Base-by-base conservation (phyloP, 106 monocot genomes). In the Dioscorea zingiberensis region DNA sequence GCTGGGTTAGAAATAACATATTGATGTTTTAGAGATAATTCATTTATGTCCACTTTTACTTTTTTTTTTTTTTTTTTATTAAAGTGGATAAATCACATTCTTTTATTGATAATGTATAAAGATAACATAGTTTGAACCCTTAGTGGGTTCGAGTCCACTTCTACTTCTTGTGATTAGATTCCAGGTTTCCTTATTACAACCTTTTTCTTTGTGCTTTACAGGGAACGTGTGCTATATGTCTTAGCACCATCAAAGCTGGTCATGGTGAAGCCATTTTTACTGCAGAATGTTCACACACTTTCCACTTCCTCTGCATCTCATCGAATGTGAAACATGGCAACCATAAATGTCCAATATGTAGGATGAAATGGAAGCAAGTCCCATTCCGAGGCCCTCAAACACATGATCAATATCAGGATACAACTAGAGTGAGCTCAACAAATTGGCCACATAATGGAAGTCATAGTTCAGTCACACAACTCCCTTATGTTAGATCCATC, bases 271-370 rank as follows among this genome's bases (percentile, higher is more conserved):
- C 90, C 10, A 70, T 90, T 45, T 90, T 90, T 66, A 90, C 85
- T 44, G 86, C 86, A 14, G 90, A 90, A 53, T 91, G 90, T 80
- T 86, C 86, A 4, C 90, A 91, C 58, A 72, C 73, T 3, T 90
- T 90, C 78, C 90, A 86, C 60, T 86, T 83, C 71, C 68, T 72
- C 57, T 90, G 90, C 83, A 90, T 90, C 21, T 57, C 76, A 13
- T 75, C 85, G 3, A 85, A 80, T 63, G 82, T 90, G 9, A 82
- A 80, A 48, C 72, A 83, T 55, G 90, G 90, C 25, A 83, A 83
- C 55, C 65, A 62, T 19, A 47, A 73, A 12, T 90, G 90, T 66
- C 90, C 90, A 47, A 67, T 90, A 24, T 90, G 90, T 73, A 71
- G 80, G 21, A 74, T 83, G 44, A 71, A 76, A 48, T 90, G 90